Percentiles rank a stretch among this genome's conserved stretches.
Conservation (phyloP, 495 filamentous ascomycete species). For the Neurospora africana region DNA sequence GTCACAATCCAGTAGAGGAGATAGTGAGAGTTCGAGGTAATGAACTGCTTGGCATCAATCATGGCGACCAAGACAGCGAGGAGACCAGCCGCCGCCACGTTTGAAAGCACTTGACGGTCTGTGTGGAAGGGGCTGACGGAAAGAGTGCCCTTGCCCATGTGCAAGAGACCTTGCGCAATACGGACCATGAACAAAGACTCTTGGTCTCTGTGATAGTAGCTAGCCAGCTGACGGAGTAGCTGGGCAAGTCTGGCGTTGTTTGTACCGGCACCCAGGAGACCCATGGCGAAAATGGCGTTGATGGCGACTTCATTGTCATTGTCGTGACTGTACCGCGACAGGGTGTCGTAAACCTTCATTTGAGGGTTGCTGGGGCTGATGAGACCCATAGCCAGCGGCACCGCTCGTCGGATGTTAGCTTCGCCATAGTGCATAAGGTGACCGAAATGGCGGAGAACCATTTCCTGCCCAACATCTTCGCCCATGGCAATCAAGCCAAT, state of each 20-base stretch:
- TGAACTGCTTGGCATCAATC: conserved; percentile 91
- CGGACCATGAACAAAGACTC: conserved; percentile 98
- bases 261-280: conserved; percentile 88
- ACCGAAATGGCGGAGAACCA: conserved; percentile 94
- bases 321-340: conserved; percentile 97
- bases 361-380: conserved; percentile 96
- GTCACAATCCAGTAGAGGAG: conserved; percentile 95
- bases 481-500: conserved; percentile 94
- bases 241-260: conserved; percentile 97
- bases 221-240: conserved; percentile 84
- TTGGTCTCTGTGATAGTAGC: conserved; percentile 94
- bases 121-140: conserved; percentile 96
- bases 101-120: conserved; percentile 87
- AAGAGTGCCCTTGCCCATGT: conserved; percentile 98
- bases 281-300: conserved; percentile 99
- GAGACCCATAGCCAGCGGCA: conserved; percentile 94
- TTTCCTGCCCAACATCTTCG: conserved; percentile 96
- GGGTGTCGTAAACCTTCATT: conserved; percentile 99
- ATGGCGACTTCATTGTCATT: conserved; percentile 98
- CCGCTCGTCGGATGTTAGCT: conserved; percentile 88
- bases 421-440: conserved; percentile 99
- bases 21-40: conserved; percentile 81
- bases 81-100: conserved; percentile 80
- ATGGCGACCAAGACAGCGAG: conserved; percentile 83
- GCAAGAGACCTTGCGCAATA: conserved; percentile 91